Conservation (phyloP, 2,329 filamentous ascomycete genomes). For the Monilinia polystroma region DNA sequence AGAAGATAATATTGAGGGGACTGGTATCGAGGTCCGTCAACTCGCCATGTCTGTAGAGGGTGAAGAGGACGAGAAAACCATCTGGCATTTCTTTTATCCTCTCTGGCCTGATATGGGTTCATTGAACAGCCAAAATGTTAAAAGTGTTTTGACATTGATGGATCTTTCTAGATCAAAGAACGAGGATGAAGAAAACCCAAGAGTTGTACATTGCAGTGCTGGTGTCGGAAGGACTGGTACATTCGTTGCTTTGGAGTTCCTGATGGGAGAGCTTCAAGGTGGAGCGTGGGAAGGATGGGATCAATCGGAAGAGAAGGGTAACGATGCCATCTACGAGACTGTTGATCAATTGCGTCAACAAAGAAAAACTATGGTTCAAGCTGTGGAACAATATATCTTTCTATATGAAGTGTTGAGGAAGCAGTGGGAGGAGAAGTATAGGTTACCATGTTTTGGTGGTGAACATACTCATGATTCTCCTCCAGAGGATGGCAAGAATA, state of each 20-base stretch:
- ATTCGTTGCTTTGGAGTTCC: conserved; percentile 93
- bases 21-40: conserved; percentile 71
- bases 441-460: conserved; percentile 32
- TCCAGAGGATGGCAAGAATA: conserved; percentile 22
- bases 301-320: conserved; percentile 41
- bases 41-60: conserved; percentile 54
- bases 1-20: conserved; percentile 53
- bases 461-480: conserved; percentile 31
- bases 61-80: conserved; percentile 55
- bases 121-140: conserved; percentile 65
- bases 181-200: conserved; percentile 60
- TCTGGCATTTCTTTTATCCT: conserved; percentile 84
- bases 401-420: conserved; percentile 83
- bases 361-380: conserved; percentile 93
- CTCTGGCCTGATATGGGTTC: conserved; percentile 91
- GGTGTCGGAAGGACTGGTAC: conserved; percentile 93
- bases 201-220: conserved; percentile 84
- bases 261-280: conserved; percentile 76
- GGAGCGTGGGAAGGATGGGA: conserved; percentile 52
- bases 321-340: conserved; percentile 73
- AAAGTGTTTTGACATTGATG: conserved; percentile 68
- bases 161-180: conserved; percentile 62
- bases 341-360: conserved; percentile 83
- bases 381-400: conserved; percentile 79
- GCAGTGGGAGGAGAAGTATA: conserved; percentile 66